Percentiles rank a stretch among this genome's conserved stretches.
Conservation (phyloP, 306 rosid species). For the Cucumis hystrix region DNA sequence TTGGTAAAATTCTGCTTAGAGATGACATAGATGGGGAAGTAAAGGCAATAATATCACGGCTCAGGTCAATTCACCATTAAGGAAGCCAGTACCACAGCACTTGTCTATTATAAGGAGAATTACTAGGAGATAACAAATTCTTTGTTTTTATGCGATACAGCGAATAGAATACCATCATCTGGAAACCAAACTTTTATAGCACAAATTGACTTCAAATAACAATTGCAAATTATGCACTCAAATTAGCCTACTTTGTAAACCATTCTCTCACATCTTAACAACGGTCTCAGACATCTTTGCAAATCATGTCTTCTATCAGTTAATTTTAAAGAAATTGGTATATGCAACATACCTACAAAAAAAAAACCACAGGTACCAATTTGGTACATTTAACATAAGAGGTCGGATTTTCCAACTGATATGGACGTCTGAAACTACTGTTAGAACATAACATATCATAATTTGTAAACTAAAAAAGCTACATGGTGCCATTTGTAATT, state of each 20-base stretch:
- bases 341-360: neutral
- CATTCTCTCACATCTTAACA: neutral
- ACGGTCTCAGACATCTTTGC: neutral
- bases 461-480: neutral
- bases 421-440: neutral
- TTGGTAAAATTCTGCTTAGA: neutral
- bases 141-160: neutral
- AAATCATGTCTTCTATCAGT: neutral
- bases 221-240: neutral
- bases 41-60: neutral
- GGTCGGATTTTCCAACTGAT: neutral
- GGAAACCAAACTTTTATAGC: neutral
- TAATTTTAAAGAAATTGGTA: neutral
- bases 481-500: neutral
- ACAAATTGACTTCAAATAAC: neutral
- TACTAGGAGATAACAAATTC: neutral
- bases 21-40: neutral
- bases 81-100: neutral
- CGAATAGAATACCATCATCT: neutral
- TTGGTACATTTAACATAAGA: neutral
- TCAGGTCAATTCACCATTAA: neutral
- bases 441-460: neutral
- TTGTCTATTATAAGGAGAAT: neutral
- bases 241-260: neutral
- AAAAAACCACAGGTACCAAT: neutral